phyloP scores from a whole-genome alignment of 129 eudicot genomes.

The Silybum marianum region DNA sequence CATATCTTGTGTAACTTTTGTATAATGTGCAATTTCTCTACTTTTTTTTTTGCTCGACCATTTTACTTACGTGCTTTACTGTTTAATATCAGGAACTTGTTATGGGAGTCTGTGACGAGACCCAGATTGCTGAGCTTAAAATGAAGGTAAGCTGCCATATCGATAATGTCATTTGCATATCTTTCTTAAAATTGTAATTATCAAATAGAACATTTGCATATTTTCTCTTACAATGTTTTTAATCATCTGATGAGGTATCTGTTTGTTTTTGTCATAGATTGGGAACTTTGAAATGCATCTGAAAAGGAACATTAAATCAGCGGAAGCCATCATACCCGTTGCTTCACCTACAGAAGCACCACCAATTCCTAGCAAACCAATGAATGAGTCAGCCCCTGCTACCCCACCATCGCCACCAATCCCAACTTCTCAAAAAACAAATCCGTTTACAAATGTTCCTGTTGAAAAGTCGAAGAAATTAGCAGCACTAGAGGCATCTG shows the following conservation, averaged over 20 bases:
- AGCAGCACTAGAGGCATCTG: slow-evolving; percentile 88
- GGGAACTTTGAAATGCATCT: slow-evolving; percentile 92
- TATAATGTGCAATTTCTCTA: background rate
- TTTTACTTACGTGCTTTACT: slow-evolving; percentile 10
- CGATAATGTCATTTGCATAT: background rate
- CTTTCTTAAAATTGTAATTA: background rate
- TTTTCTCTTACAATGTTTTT: too few species aligned
- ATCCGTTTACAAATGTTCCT: slow-evolving; percentile 60
- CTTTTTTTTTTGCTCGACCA: background rate
- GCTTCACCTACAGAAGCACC: slow-evolving; percentile 53
- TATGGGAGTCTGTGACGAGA: slow-evolving; percentile 79
- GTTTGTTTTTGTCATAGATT: slow-evolving; percentile 43
- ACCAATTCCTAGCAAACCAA: slow-evolving; percentile 65
- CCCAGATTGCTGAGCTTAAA: slow-evolving; percentile 85
- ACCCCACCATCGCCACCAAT: slow-evolving; percentile 41
- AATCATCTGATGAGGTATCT: background rate
- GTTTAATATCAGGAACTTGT: slow-evolving; percentile 61
- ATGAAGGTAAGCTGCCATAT: slow-evolving; percentile 54
- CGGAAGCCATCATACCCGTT: slow-evolving; percentile 45
- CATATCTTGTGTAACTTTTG: background rate
- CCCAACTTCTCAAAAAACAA: slow-evolving; percentile 48
- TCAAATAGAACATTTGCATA: background rate
- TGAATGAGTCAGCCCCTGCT: slow-evolving; percentile 49
- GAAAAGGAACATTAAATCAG: slow-evolving; percentile 70
- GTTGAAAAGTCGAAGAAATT: slow-evolving; percentile 56